A percentile compares a stretch with the other conserved stretches of the same genome.
Evolutionary conservation across 192 early-diverging fungal species (phyloP).

Genomic region (Polychytrium aggregatum): DNA sequence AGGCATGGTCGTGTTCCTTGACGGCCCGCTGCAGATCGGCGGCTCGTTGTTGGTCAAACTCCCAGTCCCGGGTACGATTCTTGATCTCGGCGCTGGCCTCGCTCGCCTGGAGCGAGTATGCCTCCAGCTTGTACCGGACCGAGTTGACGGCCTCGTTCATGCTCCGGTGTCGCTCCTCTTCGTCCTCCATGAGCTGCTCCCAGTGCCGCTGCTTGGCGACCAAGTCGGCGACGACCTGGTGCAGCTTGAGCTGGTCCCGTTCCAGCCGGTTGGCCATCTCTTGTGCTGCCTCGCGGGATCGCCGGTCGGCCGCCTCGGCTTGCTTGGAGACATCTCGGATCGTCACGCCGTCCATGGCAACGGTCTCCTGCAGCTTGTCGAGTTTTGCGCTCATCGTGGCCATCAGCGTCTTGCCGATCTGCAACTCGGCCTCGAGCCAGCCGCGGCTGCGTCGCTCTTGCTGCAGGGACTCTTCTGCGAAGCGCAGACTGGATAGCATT

Average conservation of each 20-base stretch:
- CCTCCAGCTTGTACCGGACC: slow-evolving; percentile 23
- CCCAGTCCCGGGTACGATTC: slow-evolving; percentile 12
- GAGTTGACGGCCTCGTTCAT: slow-evolving; percentile 17
- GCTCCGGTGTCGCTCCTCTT: slow-evolving; percentile 3
- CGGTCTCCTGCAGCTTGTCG: slow-evolving; percentile 12
- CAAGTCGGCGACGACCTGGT: slow-evolving; percentile 17
- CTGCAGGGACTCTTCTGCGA: slow-evolving; percentile 16
- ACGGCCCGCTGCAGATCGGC: slow-evolving; percentile 19
- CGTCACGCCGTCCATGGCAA: not conserved
- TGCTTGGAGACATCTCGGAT: slow-evolving; percentile 5
- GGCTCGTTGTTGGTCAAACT: slow-evolving; percentile 15
- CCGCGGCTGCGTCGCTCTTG: slow-evolving; percentile 17
- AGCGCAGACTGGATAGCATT: slow-evolving; percentile 11
- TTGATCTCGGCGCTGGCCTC: slow-evolving; percentile 20
- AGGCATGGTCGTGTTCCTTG: slow-evolving; percentile 23
- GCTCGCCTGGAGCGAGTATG: slow-evolving; percentile 4
- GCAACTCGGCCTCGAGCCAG: slow-evolving; percentile 26
- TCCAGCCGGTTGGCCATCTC: slow-evolving; percentile 9
- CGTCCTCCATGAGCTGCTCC: slow-evolving; percentile 11
- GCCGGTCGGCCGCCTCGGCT: slow-evolving; percentile 12
- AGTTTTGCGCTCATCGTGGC: slow-evolving; percentile 22
- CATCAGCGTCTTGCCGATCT: slow-evolving; percentile 15
- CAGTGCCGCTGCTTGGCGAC: slow-evolving; percentile 10
- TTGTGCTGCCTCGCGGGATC: slow-evolving; percentile 4
- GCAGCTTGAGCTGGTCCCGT: slow-evolving; percentile 7